Conservation (phyloP, 2,329 filamentous ascomycete species). For the Diaporthe caulivora region DNA sequence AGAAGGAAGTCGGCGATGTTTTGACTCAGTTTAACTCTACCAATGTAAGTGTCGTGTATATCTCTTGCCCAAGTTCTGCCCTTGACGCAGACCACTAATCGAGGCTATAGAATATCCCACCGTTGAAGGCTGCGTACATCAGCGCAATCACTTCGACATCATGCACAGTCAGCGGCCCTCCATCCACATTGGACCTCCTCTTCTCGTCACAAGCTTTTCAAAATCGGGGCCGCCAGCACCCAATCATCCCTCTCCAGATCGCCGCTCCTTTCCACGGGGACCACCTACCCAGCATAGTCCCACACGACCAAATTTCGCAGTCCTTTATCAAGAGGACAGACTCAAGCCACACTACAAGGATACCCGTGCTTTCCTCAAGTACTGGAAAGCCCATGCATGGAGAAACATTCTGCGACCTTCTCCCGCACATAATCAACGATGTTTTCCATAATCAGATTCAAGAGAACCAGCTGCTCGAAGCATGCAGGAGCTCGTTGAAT, state of each 20-base stretch:
- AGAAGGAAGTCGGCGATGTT: not conserved
- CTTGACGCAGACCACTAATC: not conserved
- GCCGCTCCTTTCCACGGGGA: slow-evolving; percentile 6
- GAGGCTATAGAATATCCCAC: not conserved
- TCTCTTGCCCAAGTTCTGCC: no score
- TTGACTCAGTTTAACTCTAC: not conserved
- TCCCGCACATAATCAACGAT: slow-evolving; percentile 10
- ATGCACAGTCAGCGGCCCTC: slow-evolving; percentile 18
- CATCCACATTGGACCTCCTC: not conserved
- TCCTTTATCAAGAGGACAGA: not conserved
- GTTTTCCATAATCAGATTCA: not conserved
- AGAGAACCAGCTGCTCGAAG: not conserved
- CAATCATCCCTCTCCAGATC: slow-evolving; percentile 2
- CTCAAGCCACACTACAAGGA: not conserved
- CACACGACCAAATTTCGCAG: not conserved
- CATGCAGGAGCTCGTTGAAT: not conserved
- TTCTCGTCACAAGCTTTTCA: not conserved
- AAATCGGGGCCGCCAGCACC: slow-evolving; percentile 5
- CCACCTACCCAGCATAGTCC: not conserved
- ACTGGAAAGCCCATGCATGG: not conserved
- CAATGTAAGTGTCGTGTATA: not conserved
- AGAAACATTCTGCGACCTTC: not conserved
- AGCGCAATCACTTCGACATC: slow-evolving; percentile 8
- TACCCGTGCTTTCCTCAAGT: not conserved
- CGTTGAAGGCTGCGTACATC: slow-evolving; percentile 5